phyloP scores from a whole-genome alignment of 371 early-diverging fungal genomes.

The Vairimorpha ceranae region DNA sequence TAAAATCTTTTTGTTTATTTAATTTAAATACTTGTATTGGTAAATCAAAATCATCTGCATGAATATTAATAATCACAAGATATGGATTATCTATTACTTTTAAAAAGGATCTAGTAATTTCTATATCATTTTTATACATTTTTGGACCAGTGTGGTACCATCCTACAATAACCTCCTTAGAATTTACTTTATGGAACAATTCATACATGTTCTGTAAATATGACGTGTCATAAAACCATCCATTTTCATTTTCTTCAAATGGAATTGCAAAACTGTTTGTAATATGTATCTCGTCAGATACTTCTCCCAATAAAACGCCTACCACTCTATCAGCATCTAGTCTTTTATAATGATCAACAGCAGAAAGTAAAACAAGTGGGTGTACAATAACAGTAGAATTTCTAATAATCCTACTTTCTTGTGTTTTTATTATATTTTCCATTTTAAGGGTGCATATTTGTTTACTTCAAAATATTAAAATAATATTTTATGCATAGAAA shows the following conservation, averaged over 20 bases:
- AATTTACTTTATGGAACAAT: conserved; percentile 97
- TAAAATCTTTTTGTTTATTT: conserved; percentile 78
- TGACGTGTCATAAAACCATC: conserved; percentile 97
- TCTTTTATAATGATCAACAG: conserved; percentile 96
- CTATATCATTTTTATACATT: conserved; percentile 85
- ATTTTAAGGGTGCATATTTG: not conserved
- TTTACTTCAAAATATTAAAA: too few relatives aligned
- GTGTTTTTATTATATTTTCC: not conserved
- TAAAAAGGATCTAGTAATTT: conserved; percentile 91
- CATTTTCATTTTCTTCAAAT: conserved; percentile 80
- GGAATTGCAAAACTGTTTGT: conserved; percentile 98
- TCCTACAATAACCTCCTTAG: conserved; percentile 89
- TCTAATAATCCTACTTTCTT: not conserved
- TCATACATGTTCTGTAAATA: conserved; percentile 96
- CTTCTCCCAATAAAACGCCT: conserved; percentile 88
- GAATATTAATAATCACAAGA: conserved; percentile 60
- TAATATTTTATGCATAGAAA: too few relatives aligned
- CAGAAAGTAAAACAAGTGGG: conserved; percentile 91
- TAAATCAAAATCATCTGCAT: conserved; percentile 44
- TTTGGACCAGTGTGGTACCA: conserved; percentile 99
- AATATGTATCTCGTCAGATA: conserved; percentile 75
- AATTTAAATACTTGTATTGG: conserved; percentile 69
- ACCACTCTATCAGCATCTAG: conserved; percentile 86
- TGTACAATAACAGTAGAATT: conserved; percentile 20
- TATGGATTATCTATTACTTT: conserved; percentile 79